Conservation (phyloP, 306 rosid genomes). For the Alnus glutinosa region DNA sequence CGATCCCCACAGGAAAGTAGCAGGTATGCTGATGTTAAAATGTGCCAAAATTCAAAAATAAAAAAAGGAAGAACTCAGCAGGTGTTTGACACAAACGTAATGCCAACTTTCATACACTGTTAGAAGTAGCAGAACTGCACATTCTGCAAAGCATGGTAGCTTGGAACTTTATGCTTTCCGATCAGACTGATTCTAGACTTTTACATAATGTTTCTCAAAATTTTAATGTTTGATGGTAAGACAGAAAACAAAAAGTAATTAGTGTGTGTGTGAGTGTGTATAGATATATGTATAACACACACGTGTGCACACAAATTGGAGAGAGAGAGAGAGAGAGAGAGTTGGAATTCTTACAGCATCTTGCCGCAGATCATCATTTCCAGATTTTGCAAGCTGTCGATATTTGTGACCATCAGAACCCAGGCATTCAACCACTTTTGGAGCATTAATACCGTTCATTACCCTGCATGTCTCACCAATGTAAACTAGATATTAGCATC, state of each 20-base stretch:
- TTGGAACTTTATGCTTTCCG: neutral
- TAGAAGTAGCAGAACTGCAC: slow-evolving; percentile 12
- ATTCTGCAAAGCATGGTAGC: slow-evolving; percentile 21
- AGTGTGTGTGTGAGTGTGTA: neutral
- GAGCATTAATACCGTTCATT: slow-evolving; percentile 96
- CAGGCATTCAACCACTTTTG: slow-evolving; percentile 88
- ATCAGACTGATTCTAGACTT: slow-evolving; percentile 5
- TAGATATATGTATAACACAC: neutral
- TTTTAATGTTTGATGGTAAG: slow-evolving; percentile 11
- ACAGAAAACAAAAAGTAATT: neutral
- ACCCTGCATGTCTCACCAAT: slow-evolving; percentile 55
- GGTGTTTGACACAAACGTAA: neutral
- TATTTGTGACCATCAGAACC: slow-evolving; percentile 88
- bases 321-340: slow-evolving; percentile 1
- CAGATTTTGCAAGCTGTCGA: slow-evolving; percentile 95
- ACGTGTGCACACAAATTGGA: neutral
- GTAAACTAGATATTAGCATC: slow-evolving; percentile 22
- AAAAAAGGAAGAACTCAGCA: neutral
- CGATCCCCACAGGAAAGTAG: neutral
- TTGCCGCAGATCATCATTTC: slow-evolving; percentile 93
- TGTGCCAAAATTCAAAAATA: neutral
- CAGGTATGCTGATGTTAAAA: neutral
- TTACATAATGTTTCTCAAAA: slow-evolving; percentile 11
- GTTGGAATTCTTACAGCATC: slow-evolving; percentile 71
- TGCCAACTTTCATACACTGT: slow-evolving; percentile 2